These are phyloP conservation scores for Aciculosporium take DNA, from an alignment of 2,329 filamentous ascomycete genomes.

Conservation along the genomic window DNA sequence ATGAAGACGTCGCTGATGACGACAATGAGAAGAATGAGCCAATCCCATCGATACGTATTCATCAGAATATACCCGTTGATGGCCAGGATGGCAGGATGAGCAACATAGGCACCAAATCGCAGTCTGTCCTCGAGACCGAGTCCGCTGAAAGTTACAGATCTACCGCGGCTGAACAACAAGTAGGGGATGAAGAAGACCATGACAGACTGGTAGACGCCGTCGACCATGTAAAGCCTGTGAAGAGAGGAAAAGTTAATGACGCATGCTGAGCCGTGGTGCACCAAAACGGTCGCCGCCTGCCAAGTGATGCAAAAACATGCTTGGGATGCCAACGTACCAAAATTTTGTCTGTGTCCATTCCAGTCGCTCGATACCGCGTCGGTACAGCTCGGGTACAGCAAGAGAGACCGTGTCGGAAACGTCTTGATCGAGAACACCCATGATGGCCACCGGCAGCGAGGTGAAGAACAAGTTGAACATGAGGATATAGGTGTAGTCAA, in stretches of 20 bases:
- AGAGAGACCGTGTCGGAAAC: conserved; percentile 88
- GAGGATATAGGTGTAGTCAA: conserved; percentile 95
- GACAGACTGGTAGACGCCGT: conserved; percentile 87
- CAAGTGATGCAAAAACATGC: background rate
- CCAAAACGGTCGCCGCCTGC: background rate
- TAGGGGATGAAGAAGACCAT: conserved; percentile 91
- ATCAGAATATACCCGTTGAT: conserved; percentile 92
- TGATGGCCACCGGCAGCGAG: conserved; percentile 83
- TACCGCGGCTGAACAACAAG: conserved; percentile 55
- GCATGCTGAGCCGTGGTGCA: conserved; percentile 5
- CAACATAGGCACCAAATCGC: conserved; percentile 78
- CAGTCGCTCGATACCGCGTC: conserved; percentile 83
- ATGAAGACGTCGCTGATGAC: conserved; percentile 71
- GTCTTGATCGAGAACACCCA: conserved; percentile 95
- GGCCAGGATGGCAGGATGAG: conserved; percentile 66
- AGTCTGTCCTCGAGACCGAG: conserved; percentile 64
- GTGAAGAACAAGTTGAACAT: conserved; percentile 96
- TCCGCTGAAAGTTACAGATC: conserved; percentile 58
- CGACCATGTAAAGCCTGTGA: conserved; percentile 74
- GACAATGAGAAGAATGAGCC: conserved; percentile 79
- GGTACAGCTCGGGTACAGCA: conserved; percentile 88
- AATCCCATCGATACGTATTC: conserved; percentile 97
- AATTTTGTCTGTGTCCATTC: conserved; percentile 97
- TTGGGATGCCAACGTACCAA: conserved; percentile 47
- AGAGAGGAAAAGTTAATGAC: no score